Evolutionary conservation across 352 stramenopile genomes (phyloP), one percentile per base, ranked within the genome.

Genomic region (Labyrinthula sp.): DNA sequence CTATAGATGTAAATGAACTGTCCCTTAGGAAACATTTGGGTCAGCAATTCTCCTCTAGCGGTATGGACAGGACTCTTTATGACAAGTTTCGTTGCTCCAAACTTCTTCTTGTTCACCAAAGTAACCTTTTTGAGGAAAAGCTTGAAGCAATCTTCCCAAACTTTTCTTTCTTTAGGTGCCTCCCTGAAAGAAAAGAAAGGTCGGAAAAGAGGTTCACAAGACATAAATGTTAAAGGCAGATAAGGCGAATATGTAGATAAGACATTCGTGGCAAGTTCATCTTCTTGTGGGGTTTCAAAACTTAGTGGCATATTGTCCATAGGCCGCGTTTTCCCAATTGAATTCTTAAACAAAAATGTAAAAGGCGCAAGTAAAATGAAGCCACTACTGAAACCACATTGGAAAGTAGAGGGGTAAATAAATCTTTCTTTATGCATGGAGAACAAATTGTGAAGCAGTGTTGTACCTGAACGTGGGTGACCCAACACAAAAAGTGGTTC

Each of bases 261-360:
- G 0, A 63, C 8, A 27, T 49, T 63, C 10, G 50, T 62, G 0
- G 57, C 62, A 9, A 66, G 41, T 45, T 71, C 64, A 48, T 71
- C 64, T 56, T 71, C 64, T 27, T 71, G 62, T 5, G 64, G 64
- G 22, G 64, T 29, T 52, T 69, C 60, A 47, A 67, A 69, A 36
- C 56, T 17, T 2, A 71, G 33, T 1, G 40, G 41, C 9, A 71
- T 55, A 54, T 66, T 67, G 36, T 71, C 64, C 64, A 71, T 71
- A 10, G 64, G 64, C 8, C 64, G 50, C 25, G 29, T 67, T 10
- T 65, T 40, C 14, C 48, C 38, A 3, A 71, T 49, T 3, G 61
- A 33, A 15, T 38, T 20, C 2, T 33, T 15, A 39, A 72, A 68
- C 14, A 68, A 38, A n/a, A 45, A 26, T 47, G 67, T 69, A 10